Base-by-base conservation (phyloP, 139 green algal species). In the Tetradesmus obliquus region DNA sequence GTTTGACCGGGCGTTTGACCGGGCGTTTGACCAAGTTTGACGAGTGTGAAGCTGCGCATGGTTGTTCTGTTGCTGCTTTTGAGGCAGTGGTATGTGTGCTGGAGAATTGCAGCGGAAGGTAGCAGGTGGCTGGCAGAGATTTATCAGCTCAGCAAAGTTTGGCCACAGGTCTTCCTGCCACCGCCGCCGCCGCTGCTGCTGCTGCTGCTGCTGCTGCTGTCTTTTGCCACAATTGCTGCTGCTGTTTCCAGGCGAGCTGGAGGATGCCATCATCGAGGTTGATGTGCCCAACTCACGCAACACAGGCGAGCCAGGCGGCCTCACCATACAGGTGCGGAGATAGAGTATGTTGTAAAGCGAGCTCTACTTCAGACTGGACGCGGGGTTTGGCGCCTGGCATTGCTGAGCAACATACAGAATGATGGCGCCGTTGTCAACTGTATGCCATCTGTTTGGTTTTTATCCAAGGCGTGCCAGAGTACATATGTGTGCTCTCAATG, bases 241-340 rank as follows among this genome's bases (percentile, higher is more conserved):
- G n/a, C n/a, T 45, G 72, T 51, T 51, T 17, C 72, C 89, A 45
- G 95, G 95, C 19, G 91, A 95, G 79, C 94, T 99, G 60, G 97
- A 99, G 76, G 91, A 96, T 7, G 90, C 94, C 8, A 58, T 86
- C 54, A 88, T 98, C 15, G 95, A 96, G 20, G 80, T 99, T 71
- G 97, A 98, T 62, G 69, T 99, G 85, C 95, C 95, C 1, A 76
- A 76, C 66, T 3, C 32, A 0, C 12, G 55, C 54, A 69, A 55
- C 60, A 24, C 55, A 24, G 79, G 32, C 20, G 79, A 81, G 17
- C 62, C 62, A 17, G 24, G n/a, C 13, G 55, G 74, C 20, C 82
- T 91, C 74, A 86, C 72, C 24, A 72, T 91, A 24, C 87, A 89
- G 85, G 85, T 89, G 24, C 5, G 82, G 13, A 32, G 45, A 45